Evolutionary conservation across 495 filamentous ascomycete species (phyloP), one percentile per base, ranked within the genome.

Genomic region (Daldinia childiae): DNA sequence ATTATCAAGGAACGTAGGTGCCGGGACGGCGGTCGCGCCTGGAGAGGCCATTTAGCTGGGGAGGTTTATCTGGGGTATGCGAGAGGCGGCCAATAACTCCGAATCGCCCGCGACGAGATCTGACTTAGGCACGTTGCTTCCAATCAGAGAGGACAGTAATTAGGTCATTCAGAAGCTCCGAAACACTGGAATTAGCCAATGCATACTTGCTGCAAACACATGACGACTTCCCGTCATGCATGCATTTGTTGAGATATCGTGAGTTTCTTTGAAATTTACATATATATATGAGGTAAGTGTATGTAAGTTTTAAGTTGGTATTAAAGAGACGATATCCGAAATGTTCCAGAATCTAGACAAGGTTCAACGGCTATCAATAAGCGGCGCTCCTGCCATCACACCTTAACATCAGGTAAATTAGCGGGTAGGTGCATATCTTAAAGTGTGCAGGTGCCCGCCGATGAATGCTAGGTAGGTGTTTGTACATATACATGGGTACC

Each of bases 1-100:
- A 63, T 83, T 81, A 55, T 79, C 74, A 39, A 81, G 74, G 29
- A 39, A 52, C 54, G 79, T 70, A 17, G 68, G 51, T 32, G 67
- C 67, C 27, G 75, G 72, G 6, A 59, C 72, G 43, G 66, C 65
- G 19, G 70, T 59, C 58, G 69, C 74, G 66, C 73, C 73, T 54
- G 73, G 68, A 65, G 74, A 71, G 58, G 74, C 74, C 76, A 78
- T 78, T 36, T 58, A 34, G 27, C 54, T 62, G 27, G 15, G 29
- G 52, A 36, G 12, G 32, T 11, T 12, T 43, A 58, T 34, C 54
- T 32, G 54, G 29, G 43, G 43, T 38, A 24, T 38, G 32, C 30
- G 21, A 58, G 34, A 41, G 36, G 65, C 52, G 58, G 29, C 70
- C 70, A 67, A 67, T 72, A 55, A 43, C 54, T 72, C 59, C 69